Percentiles rank a stretch among this genome's conserved stretches.
Conservation (phyloP, 163 green algal genomes). For the Prototheca wickerhamii region DNA sequence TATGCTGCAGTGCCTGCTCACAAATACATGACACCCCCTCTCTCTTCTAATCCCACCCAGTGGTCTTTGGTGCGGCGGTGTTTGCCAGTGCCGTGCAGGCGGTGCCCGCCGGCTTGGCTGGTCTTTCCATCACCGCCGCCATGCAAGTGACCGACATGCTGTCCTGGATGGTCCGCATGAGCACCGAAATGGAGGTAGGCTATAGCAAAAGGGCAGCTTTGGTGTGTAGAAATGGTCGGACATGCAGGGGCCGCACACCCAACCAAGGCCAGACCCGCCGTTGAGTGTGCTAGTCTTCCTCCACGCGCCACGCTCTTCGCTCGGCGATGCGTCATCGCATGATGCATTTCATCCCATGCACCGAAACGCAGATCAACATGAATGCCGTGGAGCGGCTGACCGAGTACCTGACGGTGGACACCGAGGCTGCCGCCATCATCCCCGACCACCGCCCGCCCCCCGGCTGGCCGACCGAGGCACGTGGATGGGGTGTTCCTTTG, state of each 20-base stretch:
- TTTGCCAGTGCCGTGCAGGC: slow-evolving; percentile 51
- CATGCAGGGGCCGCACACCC: too few species aligned
- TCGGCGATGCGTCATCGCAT: slow-evolving; percentile 13
- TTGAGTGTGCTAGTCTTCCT: too few species aligned
- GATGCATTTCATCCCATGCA: not conserved
- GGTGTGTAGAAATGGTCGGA: too few species aligned
- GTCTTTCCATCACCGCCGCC: slow-evolving; percentile 79
- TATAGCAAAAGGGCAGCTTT: too few species aligned
- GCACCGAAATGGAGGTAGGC: slow-evolving; percentile 82
- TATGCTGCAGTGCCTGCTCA: slow-evolving; percentile 7
- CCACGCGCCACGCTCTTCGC: too few species aligned
- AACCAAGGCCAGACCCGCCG: too few species aligned
- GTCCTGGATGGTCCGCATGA: slow-evolving; percentile 78
- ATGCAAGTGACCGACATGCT: slow-evolving; percentile 72
- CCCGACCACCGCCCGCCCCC: slow-evolving; percentile 22
- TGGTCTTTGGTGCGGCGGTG: slow-evolving; percentile 58
- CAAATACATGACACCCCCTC: not conserved
- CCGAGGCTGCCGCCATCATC: slow-evolving; percentile 51
- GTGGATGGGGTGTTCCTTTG: not conserved
- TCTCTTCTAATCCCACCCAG: slow-evolving; percentile 2
- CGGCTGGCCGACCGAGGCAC: slow-evolving; percentile 19
- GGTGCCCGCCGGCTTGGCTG: slow-evolving; percentile 60
- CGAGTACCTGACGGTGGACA: slow-evolving; percentile 57
- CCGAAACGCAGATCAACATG: slow-evolving; percentile 26
- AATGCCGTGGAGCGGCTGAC: slow-evolving; percentile 74